phyloP scores from a whole-genome alignment of 495 filamentous ascomycete genomes.

The Neurospora sp. region DNA sequence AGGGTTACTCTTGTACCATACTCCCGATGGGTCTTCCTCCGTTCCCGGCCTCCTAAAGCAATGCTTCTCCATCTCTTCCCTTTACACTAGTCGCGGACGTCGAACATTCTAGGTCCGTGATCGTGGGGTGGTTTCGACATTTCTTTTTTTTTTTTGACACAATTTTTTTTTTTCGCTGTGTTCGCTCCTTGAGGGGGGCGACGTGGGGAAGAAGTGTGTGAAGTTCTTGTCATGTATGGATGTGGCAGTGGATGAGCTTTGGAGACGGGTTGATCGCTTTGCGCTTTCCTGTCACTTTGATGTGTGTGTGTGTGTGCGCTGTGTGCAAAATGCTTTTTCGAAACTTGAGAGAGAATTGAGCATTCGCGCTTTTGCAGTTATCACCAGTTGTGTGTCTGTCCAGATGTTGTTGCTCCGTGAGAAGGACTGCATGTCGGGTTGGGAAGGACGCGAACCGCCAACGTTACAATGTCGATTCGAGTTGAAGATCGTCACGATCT shows the following conservation, averaged over 20 bases:
- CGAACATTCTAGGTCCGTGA: slow-evolving; percentile 18
- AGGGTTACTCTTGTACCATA: slow-evolving; percentile 19
- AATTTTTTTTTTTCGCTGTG: not conserved
- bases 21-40: slow-evolving; percentile 25
- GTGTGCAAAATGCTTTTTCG: not conserved
- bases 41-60: slow-evolving; percentile 28
- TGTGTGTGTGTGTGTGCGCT: not conserved
- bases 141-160: not conserved
- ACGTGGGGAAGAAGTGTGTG: not conserved
- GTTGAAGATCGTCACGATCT: not conserved
- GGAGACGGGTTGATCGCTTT: not conserved
- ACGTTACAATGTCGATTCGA: not conserved
- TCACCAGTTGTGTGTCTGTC: not conserved
- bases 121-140: slow-evolving; percentile 29
- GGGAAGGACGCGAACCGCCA: not conserved
- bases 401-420: not conserved
- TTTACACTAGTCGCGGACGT: slow-evolving; percentile 12
- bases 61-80: slow-evolving; percentile 21
- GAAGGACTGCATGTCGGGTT: not conserved
- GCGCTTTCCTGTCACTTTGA: not conserved
- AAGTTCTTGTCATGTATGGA: not conserved
- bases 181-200: not conserved
- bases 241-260: not conserved
- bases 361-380: not conserved
- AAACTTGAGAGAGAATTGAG: too few relatives aligned